Evolutionary conservation across 345 rosid genomes (phyloP).

Genomic region (Lumnitzera littorea): DNA sequence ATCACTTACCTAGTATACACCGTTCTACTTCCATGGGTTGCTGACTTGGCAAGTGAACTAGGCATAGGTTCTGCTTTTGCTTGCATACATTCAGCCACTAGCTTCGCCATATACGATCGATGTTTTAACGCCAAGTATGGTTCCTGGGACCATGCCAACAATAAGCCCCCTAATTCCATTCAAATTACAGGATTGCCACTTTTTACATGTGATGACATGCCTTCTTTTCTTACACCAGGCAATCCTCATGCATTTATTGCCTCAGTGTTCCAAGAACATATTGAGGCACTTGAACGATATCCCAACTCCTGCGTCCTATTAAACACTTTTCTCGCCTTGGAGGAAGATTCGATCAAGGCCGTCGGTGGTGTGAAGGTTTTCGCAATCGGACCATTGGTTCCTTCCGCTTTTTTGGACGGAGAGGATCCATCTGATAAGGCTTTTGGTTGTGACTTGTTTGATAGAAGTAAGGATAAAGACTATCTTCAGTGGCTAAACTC

Average conservation of each 20-base stretch:
- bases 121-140: constrained; percentile 33
- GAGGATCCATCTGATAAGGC: constrained; percentile 10
- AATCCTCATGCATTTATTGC: constrained; percentile 7
- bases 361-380: constrained; percentile 16
- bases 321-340: constrained; percentile 54
- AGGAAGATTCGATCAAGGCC: constrained; percentile 28
- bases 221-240: constrained; percentile 38
- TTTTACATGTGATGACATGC: constrained; percentile 33
- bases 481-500: constrained; percentile 37
- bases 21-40: constrained; percentile 46
- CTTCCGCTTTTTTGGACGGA: constrained; percentile 18
- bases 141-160: constrained; percentile 4
- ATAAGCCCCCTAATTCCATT: constrained; percentile 12
- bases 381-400: constrained; percentile 46
- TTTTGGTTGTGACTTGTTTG: constrained; percentile 26
- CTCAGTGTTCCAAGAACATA: constrained; percentile 18
- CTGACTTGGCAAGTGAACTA: constrained; percentile 34
- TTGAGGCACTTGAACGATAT: constrained; percentile 26
- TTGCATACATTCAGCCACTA: constrained; percentile 60
- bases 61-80: constrained; percentile 32
- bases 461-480: constrained; percentile 9
- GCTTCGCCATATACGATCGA: constrained; percentile 40
- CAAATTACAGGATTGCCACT: constrained; percentile 41
- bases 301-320: constrained; percentile 37
- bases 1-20: constrained; percentile 40